These are phyloP conservation scores for Sporothrix mexicana DNA, from an alignment of 2,329 filamentous ascomycete species.

Conservation along the genomic window DNA sequence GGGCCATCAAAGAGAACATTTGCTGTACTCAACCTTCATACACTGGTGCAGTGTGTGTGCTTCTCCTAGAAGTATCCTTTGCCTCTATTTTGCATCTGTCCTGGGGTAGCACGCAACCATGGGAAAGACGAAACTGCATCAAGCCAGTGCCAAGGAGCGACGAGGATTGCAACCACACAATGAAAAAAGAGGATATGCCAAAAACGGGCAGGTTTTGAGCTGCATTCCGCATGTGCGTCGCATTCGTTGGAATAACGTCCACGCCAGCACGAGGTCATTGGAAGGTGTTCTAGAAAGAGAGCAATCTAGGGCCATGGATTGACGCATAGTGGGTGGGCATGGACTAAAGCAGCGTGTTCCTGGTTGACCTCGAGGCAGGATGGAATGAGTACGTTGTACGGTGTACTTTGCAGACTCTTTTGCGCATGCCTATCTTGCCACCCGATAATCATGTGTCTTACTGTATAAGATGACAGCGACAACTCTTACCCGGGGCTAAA, in stretches of 20 bases:
- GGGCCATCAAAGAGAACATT: too few species aligned
- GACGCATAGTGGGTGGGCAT: constrained; percentile 37
- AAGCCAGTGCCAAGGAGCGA: constrained; percentile 47
- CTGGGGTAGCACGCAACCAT: constrained; percentile 44
- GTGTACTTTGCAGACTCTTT: neutral
- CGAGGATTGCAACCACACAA: constrained; percentile 45
- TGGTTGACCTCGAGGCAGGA: constrained; percentile 16
- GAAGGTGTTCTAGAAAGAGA: constrained; percentile 24
- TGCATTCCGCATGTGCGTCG: too few species aligned
- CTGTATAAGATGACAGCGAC: too few species aligned
- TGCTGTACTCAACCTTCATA: neutral
- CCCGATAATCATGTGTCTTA: neutral
- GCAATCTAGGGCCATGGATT: constrained; percentile 18
- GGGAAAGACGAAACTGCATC: constrained; percentile 55
- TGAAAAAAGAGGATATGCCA: neutral
- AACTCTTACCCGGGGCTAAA: neutral
- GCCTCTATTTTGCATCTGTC: constrained; percentile 7
- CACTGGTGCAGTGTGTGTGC: neutral
- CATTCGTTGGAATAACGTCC: too few species aligned
- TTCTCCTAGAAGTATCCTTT: constrained; percentile 34
- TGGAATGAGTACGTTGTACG: neutral
- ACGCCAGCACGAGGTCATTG: neutral
- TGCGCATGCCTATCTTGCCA: neutral
- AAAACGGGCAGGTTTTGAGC: neutral
- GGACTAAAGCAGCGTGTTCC: constrained; percentile 17